phyloP scores from a whole-genome alignment of 1,139 yeast genomes.

The Wickerhamomyces sp. region DNA sequence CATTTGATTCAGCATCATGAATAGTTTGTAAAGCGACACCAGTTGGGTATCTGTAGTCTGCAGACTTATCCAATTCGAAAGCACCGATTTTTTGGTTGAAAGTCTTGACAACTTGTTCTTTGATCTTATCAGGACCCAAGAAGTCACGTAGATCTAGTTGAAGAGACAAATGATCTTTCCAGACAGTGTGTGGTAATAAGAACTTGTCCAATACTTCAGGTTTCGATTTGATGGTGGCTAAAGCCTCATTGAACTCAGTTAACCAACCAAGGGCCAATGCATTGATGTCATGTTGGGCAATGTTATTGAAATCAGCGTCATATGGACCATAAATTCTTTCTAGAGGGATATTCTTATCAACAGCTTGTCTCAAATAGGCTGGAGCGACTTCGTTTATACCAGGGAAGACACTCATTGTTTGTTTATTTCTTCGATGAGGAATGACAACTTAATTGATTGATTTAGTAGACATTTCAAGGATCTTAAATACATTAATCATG shows the following conservation, averaged over 20 bases:
- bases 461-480: too few species aligned
- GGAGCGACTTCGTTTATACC: slow-evolving; percentile 27
- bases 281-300: slow-evolving; percentile 23
- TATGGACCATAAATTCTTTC: slow-evolving; percentile 28
- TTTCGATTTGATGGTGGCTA: slow-evolving; percentile 10
- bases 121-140: slow-evolving; percentile 28
- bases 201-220: slow-evolving; percentile 21
- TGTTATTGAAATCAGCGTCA: slow-evolving; percentile 25
- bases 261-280: slow-evolving; percentile 29
- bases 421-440: background rate
- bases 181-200: slow-evolving; percentile 28
- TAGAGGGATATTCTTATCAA: slow-evolving; percentile 27
- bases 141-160: slow-evolving; percentile 31
- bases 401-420: slow-evolving; percentile 16
- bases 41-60: slow-evolving; percentile 28
- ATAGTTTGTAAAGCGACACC: slow-evolving; percentile 26
- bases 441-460: too few species aligned
- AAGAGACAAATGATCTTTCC: slow-evolving; percentile 35
- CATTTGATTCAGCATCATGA: slow-evolving; percentile 25
- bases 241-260: slow-evolving; percentile 25
- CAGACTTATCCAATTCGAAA: slow-evolving; percentile 26
- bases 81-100: slow-evolving; percentile 23
- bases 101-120: slow-evolving; percentile 10
- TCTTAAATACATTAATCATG: too few species aligned
- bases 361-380: slow-evolving; percentile 26